Conservation (phyloP, 2,329 filamentous ascomycete species). For the Ciborinia camelliae region DNA sequence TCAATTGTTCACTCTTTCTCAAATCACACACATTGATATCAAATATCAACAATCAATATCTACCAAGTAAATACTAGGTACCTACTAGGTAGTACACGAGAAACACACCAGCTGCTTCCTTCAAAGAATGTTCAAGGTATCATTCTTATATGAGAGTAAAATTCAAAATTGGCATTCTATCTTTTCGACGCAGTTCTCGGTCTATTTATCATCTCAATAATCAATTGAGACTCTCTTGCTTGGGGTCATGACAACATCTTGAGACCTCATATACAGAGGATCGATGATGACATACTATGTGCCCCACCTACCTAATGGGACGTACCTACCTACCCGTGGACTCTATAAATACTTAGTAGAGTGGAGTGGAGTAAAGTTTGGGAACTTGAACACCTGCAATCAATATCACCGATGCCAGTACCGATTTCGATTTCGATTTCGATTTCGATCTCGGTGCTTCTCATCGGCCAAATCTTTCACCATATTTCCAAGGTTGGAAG, state of each 20-base stretch:
- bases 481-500: background rate
- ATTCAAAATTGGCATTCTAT: background rate
- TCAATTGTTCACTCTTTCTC: background rate
- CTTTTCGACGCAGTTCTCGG: background rate
- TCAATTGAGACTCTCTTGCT: background rate
- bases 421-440: background rate
- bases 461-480: background rate
- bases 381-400: too few relatives aligned
- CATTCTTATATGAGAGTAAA: background rate
- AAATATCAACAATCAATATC: background rate
- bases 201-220: background rate
- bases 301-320: too few relatives aligned
- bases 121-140: conserved; percentile 1
- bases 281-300: background rate
- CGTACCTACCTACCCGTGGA: too few relatives aligned
- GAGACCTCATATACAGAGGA: background rate
- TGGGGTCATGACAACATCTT: background rate
- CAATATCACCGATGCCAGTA: background rate
- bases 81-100: background rate
- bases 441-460: background rate
- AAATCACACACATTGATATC: background rate
- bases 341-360: too few relatives aligned
- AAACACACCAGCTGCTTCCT: too few relatives aligned
- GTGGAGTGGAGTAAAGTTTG: too few relatives aligned
- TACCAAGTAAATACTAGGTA: background rate